phyloP scores from a whole-genome alignment of 2,329 filamentous ascomycete species.

The Colletotrichum orchidophilum region DNA sequence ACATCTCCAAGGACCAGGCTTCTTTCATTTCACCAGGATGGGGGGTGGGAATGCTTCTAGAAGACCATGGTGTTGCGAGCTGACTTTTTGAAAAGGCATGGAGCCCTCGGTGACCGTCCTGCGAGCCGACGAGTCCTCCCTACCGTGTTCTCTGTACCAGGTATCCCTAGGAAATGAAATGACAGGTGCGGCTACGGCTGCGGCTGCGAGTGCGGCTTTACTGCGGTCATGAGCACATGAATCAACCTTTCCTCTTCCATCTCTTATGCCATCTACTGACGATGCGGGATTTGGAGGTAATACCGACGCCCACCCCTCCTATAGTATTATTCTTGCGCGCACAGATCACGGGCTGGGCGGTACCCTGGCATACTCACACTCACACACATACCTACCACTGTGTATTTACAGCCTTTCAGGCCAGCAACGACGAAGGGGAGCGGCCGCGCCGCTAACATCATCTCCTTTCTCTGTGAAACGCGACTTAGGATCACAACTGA shows the following conservation, averaged over 20 bases:
- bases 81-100: background rate
- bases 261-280: slow-evolving; percentile 20
- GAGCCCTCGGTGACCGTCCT: slow-evolving; percentile 6
- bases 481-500: background rate
- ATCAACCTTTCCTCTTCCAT: slow-evolving; percentile 17
- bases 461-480: background rate
- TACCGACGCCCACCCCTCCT: slow-evolving; percentile 15
- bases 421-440: background rate
- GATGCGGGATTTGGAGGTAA: slow-evolving; percentile 17
- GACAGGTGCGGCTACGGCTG: background rate
- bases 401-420: background rate
- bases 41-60: slow-evolving; percentile 30
- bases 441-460: background rate
- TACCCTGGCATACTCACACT: background rate
- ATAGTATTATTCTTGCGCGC: slow-evolving; percentile 2
- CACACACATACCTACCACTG: background rate
- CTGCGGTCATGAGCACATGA: slow-evolving; percentile 13
- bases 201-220: slow-evolving; percentile 5
- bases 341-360: slow-evolving; percentile 12
- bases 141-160: background rate
- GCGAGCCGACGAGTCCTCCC: slow-evolving; percentile 12
- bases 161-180: background rate
- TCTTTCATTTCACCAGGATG: slow-evolving; percentile 14
- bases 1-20: slow-evolving; percentile 15
- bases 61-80: slow-evolving; percentile 21